Base-by-base conservation (phyloP, 2,329 filamentous ascomycete genomes). In the Exophiala bonariae region DNA sequence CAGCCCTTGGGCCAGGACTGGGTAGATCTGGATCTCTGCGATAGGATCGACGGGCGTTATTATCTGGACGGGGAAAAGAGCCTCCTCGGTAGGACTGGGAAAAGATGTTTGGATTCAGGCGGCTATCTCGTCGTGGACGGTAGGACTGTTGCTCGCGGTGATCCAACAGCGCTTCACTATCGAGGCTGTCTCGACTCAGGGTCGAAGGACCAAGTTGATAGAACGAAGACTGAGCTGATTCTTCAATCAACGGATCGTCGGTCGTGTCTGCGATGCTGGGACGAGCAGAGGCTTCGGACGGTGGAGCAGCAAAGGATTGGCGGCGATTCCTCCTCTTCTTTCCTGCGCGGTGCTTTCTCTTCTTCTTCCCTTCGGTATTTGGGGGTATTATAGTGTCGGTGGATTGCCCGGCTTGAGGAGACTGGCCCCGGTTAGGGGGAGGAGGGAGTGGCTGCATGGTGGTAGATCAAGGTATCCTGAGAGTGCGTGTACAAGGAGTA, bases 131-230 rank as follows among this genome's bases (percentile, higher is more conserved):
- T 56, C 87, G 78, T 34, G 83, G 74, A 41, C 86, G 80, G 70
- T 88, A 77, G 53, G 72, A 71, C 36, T 76, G 78, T 56, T 85
- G 83, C 40, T 79, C 74, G 59, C 81, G 83, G 67, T 97, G 92
- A 68, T 97, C 92, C 14, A 97, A 73, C 57, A 97, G 72, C 6
- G 82, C 85, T 63, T 95, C 86, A 66, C 90, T 96, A 58, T 96
- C 92, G 54, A 97, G 73, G 66, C 92, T 97, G 1, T 87, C 90
- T 59, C 79, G 84, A 70, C 92, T 97, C 54, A 84, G 63, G 63
- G 87, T 89, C 35, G 72, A 68, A 50, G 69, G 67, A n/a, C 62
- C 61, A 41, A 80, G 61, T 32, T 75, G 72, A 62, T 83, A 83
- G 62, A 82, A 80, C 63, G 63, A 53, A 17, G 61, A 47, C 20